Evolutionary conservation across 1,284 basidiomycete species (phyloP).

Genomic region (Afroboletus lepidellus): DNA sequence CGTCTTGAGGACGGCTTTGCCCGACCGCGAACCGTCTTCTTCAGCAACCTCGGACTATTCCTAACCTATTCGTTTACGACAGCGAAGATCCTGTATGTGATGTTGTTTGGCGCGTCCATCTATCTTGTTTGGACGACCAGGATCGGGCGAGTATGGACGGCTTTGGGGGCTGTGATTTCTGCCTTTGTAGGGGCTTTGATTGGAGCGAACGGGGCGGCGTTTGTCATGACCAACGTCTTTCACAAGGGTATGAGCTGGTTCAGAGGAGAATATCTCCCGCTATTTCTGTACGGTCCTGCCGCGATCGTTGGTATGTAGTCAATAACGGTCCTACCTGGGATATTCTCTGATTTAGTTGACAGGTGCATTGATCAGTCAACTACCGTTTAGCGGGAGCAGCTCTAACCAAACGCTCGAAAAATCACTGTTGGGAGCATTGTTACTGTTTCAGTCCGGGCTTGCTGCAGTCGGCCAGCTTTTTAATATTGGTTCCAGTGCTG

Average conservation of each 20-base stretch:
- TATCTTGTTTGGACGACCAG: constrained; percentile 41
- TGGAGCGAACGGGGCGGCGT: constrained; percentile 71
- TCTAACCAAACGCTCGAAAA: constrained; percentile 23
- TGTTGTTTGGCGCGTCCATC: constrained; percentile 48
- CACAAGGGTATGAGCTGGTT: constrained; percentile 80
- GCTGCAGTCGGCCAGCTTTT: constrained; percentile 57
- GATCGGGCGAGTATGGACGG: constrained; percentile 32
- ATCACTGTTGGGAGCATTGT: constrained; percentile 56
- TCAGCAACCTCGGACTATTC: constrained; percentile 67
- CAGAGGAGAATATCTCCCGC: constrained; percentile 65
- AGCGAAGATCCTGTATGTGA: constrained; percentile 70
- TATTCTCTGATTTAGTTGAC: constrained; percentile 18
- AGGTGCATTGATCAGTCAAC: constrained; percentile 60
- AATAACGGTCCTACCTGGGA: neutral
- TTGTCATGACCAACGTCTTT: constrained; percentile 65
- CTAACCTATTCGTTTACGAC: constrained; percentile 74
- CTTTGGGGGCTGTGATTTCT: constrained; percentile 43
- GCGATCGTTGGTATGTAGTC: constrained; percentile 58
- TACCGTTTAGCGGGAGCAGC: constrained; percentile 42
- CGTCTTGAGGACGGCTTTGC: constrained; percentile 54
- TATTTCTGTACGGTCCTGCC: constrained; percentile 80
- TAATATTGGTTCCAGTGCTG: constrained; percentile 67
- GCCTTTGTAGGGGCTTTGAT: constrained; percentile 60
- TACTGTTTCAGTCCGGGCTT: constrained; percentile 57
- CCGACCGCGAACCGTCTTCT: constrained; percentile 73